phyloP scores from a whole-genome alignment of 176 grass and related monocot species.

The Themeda triandra region DNA sequence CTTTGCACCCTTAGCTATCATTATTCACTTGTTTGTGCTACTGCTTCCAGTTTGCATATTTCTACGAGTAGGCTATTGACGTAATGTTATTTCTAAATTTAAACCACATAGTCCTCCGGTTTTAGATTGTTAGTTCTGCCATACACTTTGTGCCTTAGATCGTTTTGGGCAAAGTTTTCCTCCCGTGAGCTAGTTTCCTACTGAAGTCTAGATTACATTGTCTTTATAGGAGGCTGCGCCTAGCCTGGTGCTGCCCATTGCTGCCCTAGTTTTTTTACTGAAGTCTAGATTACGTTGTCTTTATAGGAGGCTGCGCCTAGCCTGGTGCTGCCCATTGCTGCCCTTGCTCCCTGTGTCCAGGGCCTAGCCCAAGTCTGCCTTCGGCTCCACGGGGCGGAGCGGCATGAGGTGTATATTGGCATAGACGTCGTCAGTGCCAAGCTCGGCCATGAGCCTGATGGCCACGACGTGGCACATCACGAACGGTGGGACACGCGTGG shows the following conservation, averaged over 20 bases:
- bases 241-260: no score
- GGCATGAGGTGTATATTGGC: no score
- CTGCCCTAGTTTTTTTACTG: no score
- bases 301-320: not conserved
- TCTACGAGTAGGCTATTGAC: not conserved
- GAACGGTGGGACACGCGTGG: no score
- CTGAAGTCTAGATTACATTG: not conserved
- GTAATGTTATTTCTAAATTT: not conserved
- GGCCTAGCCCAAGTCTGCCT: no score
- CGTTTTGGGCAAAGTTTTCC: not conserved
- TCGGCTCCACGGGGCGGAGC: no score
- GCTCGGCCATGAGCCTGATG: no score
- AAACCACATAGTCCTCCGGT: not conserved
- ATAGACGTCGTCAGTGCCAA: no score
- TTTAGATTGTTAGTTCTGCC: not conserved
- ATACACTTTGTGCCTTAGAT: not conserved
- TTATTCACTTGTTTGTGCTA: not conserved
- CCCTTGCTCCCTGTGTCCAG: no score
- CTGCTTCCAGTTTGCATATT: not conserved
- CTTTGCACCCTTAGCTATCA: not conserved
- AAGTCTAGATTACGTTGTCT: not conserved
- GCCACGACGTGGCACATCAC: no score
- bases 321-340: no score
- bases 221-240: not conserved
- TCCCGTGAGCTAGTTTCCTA: not conserved